Conservation (phyloP, 257 asterid genomes). For the Thymus mandschuricus region DNA sequence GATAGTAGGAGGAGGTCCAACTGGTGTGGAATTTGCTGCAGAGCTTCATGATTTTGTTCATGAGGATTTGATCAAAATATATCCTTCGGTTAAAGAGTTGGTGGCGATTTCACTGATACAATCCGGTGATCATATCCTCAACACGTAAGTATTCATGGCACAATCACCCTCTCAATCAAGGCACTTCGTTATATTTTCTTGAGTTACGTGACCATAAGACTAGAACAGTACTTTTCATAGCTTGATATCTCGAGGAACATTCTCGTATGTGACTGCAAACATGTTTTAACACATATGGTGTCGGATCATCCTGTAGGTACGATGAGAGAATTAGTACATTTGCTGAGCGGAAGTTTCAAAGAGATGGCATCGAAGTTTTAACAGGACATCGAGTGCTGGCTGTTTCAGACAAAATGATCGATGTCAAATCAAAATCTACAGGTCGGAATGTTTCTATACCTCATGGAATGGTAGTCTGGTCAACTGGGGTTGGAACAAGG, state of each 20-base stretch:
- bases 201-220: background rate
- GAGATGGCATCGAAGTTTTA: constrained; percentile 87
- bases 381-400: constrained; percentile 81
- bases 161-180: background rate
- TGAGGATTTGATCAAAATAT: constrained; percentile 76
- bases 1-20: constrained; percentile 96
- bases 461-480: constrained; percentile 96
- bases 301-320: constrained; percentile 53
- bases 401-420: constrained; percentile 60
- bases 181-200: background rate
- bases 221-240: background rate
- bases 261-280: background rate
- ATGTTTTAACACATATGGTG: background rate
- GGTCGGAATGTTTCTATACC: constrained; percentile 61
- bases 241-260: background rate
- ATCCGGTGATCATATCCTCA: constrained; percentile 94
- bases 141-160: constrained; percentile 53
- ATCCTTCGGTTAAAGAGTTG: constrained; percentile 74
- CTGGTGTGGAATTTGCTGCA: constrained; percentile 97
- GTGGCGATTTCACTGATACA: constrained; percentile 79
- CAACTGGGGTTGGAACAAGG: constrained; percentile 91
- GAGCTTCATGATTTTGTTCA: constrained; percentile 84
- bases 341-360: constrained; percentile 77
- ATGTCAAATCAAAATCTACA: constrained; percentile 64
- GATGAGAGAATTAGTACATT: constrained; percentile 89